Percentiles rank a stretch among this genome's conserved stretches.
These are phyloP conservation scores for Taphrina betulina DNA, from an alignment of 1,139 yeast genomes.

Conservation along the genomic window DNA sequence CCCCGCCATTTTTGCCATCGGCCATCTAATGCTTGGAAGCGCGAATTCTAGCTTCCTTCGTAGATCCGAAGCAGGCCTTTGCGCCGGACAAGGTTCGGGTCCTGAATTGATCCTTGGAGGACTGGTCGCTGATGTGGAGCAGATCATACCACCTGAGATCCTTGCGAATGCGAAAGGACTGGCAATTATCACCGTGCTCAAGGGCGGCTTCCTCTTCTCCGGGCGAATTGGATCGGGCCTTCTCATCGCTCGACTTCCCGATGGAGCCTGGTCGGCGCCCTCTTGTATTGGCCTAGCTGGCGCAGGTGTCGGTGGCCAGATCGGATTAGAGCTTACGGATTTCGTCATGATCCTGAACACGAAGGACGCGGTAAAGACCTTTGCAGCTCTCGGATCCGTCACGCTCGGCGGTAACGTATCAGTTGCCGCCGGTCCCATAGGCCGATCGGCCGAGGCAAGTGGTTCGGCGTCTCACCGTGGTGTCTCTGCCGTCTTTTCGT, in stretches of 20 bases:
- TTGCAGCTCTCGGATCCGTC: conserved; percentile 90
- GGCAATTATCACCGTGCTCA: conserved; percentile 84
- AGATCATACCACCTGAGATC: conserved; percentile 75
- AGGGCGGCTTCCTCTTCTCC: conserved; percentile 82
- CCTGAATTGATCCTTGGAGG: neutral
- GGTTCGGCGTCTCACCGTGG: conserved; percentile 88
- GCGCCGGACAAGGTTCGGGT: conserved; percentile 48
- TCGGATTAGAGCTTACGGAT: conserved; percentile 95
- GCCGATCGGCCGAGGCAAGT: conserved; percentile 97
- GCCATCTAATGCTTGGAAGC: neutral
- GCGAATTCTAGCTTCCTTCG: conserved; percentile 27
- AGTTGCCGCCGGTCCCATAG: conserved; percentile 97
- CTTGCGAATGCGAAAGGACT: conserved; percentile 89
- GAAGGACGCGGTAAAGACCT: conserved; percentile 84
- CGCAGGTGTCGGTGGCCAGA: conserved; percentile 85
- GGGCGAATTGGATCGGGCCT: conserved; percentile 98
- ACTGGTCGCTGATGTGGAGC: neutral
- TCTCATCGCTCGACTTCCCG: conserved; percentile 87
- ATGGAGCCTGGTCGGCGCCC: conserved; percentile 97
- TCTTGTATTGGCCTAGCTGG: conserved; percentile 95
- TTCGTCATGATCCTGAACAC: conserved; percentile 90
- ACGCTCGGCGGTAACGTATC: conserved; percentile 95
- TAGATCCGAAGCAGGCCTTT: conserved; percentile 33
- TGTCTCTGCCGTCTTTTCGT: conserved; percentile 88
- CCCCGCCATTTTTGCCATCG: neutral